Percentiles rank a stretch among this genome's conserved stretches.
phyloP scores from a whole-genome alignment of 1,284 basidiomycete species.

The Leccinum subrobustum region DNA sequence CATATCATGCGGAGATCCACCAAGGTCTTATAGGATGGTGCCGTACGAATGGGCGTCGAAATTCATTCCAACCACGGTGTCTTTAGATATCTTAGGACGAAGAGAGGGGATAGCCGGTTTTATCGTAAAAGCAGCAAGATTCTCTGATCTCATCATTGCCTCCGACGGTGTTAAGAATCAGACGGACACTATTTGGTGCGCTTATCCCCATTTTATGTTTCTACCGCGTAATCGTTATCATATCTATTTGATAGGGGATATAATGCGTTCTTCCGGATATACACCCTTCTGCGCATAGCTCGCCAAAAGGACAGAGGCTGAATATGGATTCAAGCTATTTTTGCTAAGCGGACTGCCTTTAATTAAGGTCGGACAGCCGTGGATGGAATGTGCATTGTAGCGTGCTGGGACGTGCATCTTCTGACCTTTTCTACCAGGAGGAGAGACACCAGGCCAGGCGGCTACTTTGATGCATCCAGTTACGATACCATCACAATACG shows the following conservation, averaged over 20 bases:
- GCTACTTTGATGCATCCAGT: conserved; percentile 14
- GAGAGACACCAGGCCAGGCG: conserved; percentile 1
- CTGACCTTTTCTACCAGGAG: conserved; percentile 12
- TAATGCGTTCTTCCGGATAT: conserved; percentile 23
- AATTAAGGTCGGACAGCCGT: conserved; percentile 5
- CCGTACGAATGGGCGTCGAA: conserved; percentile 6
- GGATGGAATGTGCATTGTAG: conserved; percentile 5
- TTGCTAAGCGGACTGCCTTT: conserved; percentile 19
- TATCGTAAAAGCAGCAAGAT: conserved; percentile 12
- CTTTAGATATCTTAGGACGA: conserved; percentile 21
- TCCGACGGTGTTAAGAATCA: conserved; percentile 29
- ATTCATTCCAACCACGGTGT: conserved; percentile 8
- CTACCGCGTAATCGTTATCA: conserved; percentile 2
- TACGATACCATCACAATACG: conserved; percentile 16
- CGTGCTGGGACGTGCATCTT: conserved; percentile 17
- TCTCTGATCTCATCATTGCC: conserved; percentile 27
- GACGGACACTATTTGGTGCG: conserved; percentile 26
- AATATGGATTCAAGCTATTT: conserved; percentile 18
- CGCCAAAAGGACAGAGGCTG: conserved; percentile 18
- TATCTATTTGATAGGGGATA: conserved; percentile 19
- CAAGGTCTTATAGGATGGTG: conserved; percentile 5
- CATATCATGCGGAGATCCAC: conserved; percentile 24
- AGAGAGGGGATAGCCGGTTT: conserved; percentile 14
- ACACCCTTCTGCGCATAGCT: conserved; percentile 28
- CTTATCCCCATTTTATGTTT: conserved; percentile 4